Percentiles rank a stretch among this genome's conserved stretches.
Evolutionary conservation across 495 filamentous ascomycete genomes (phyloP).

Genomic region (Aspergillus avenaceus): DNA sequence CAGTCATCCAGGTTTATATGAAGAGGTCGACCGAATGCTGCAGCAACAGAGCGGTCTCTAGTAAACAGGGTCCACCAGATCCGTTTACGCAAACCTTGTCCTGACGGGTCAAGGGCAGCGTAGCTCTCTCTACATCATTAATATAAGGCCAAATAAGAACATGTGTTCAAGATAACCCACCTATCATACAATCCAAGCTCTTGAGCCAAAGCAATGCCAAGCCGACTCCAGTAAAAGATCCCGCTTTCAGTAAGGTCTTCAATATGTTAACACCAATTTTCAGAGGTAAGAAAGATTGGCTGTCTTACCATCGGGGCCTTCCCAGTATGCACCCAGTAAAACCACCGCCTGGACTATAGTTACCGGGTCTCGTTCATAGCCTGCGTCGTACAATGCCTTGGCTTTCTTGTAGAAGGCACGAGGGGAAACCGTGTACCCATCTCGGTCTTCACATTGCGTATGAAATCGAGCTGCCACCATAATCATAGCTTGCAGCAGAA

Average conservation of each 20-base stretch:
- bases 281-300: background rate
- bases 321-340: conserved; percentile 93
- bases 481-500: conserved; percentile 78
- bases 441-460: conserved; percentile 82
- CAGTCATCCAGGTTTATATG: conserved; percentile 82
- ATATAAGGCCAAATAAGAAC: background rate
- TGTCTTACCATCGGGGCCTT: conserved; percentile 69
- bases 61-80: conserved; percentile 35
- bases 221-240: conserved; percentile 85
- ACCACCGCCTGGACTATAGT: conserved; percentile 84
- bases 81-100: conserved; percentile 84
- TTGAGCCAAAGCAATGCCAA: conserved; percentile 86
- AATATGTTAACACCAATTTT: conserved; percentile 1
- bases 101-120: conserved; percentile 66
- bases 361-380: conserved; percentile 87
- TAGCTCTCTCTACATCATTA: conserved; percentile 2
- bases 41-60: conserved; percentile 19
- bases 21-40: conserved; percentile 17
- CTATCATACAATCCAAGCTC: conserved; percentile 31
- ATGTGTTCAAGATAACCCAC: background rate
- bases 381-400: conserved; percentile 88
- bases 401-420: conserved; percentile 90
- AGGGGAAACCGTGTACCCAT: conserved; percentile 76
- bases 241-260: conserved; percentile 84
- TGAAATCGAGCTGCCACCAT: conserved; percentile 82